Percentiles rank a stretch among this genome's conserved stretches.
Evolutionary conservation across 2,329 filamentous ascomycete genomes (phyloP).

Genomic region (Pseudogymnoascus sp.): DNA sequence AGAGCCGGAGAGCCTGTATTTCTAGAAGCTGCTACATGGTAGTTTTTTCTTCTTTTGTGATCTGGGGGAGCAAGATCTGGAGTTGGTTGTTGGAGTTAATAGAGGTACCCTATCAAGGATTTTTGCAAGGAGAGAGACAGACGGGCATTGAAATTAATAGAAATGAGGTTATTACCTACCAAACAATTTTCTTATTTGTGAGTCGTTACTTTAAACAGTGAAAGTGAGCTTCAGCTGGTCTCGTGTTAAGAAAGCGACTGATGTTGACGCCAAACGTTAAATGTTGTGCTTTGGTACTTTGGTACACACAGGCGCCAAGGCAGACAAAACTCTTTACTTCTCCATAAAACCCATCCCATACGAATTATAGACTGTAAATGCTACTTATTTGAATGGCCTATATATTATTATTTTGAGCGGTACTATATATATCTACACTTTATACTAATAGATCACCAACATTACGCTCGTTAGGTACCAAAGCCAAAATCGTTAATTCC

Average conservation of each 20-base stretch:
- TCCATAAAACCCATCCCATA: neutral
- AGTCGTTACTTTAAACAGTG: neutral
- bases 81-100: neutral
- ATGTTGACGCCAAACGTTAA: neutral
- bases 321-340: neutral
- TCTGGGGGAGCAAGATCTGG: neutral
- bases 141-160: neutral
- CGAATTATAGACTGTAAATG: neutral
- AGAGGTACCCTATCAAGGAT: neutral
- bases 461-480: neutral
- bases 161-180: neutral
- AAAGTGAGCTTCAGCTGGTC: neutral
- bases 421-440: neutral
- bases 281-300: neutral
- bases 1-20: neutral
- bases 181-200: neutral
- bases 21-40: neutral
- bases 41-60: neutral
- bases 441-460: neutral
- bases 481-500: neutral
- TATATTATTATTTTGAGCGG: neutral
- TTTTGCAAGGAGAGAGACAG: neutral
- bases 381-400: neutral
- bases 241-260: neutral
- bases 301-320: neutral